A percentile compares a stretch with the other conserved stretches of the same genome.
phyloP scores from a whole-genome alignment of 192 early-diverging fungal genomes.

The Podila epicladia region DNA sequence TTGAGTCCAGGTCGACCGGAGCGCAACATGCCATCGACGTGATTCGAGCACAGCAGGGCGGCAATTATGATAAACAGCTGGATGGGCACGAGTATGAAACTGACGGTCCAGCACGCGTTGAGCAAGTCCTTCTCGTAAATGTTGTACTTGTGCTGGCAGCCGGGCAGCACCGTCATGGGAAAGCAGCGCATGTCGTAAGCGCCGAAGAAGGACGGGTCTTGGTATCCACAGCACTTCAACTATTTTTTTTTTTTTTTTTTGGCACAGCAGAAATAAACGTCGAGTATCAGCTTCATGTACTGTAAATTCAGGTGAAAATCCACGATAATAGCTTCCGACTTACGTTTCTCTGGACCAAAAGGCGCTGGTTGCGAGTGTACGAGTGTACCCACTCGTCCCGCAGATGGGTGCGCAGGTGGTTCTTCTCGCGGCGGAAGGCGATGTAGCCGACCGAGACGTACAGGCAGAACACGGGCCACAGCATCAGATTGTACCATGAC shows the following conservation, averaged over 20 bases:
- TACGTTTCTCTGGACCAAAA: conserved; percentile 48
- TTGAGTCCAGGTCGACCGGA: conserved; percentile 36
- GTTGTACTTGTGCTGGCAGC: conserved; percentile 48
- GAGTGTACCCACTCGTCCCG: conserved; percentile 47
- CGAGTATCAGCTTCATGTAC: too few relatives aligned
- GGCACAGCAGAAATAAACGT: too few relatives aligned
- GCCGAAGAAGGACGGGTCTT: conserved; percentile 30
- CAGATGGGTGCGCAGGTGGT: conserved; percentile 40
- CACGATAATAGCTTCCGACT: too few relatives aligned
- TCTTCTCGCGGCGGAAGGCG: conserved; percentile 38
- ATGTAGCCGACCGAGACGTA: conserved; percentile 50
- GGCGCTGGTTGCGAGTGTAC: conserved; percentile 28
- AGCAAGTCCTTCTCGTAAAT: conserved; percentile 35
- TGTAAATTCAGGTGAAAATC: too few relatives aligned
- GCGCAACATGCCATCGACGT: conserved; percentile 42
- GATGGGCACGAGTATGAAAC: conserved; percentile 41
- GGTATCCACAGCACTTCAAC: conserved; percentile 56
- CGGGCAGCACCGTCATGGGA: conserved; percentile 48
- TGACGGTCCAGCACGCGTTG: conserved; percentile 15
- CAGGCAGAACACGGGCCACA: conserved; percentile 52
- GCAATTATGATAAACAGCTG: conserved; percentile 50
- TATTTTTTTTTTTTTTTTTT: conserved; percentile 7
- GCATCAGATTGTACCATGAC: conserved; percentile 18
- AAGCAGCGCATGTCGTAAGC: conserved; percentile 51
- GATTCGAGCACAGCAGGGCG: conserved; percentile 49